phyloP scores from a whole-genome alignment of 495 filamentous ascomycete genomes.

The Penicillium herquei region DNA sequence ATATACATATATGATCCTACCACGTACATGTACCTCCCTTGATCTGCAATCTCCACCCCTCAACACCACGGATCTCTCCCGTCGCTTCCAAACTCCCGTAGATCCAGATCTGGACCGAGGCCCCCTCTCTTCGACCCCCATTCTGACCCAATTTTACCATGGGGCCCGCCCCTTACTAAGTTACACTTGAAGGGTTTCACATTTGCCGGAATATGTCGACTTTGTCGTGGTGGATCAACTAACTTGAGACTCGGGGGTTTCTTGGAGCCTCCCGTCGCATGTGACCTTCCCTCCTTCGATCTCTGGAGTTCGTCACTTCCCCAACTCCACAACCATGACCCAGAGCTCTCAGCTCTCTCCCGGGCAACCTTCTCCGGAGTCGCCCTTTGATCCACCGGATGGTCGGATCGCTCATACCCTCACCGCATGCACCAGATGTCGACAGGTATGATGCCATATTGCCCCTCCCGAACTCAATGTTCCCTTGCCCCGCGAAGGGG shows the following conservation, averaged over 20 bases:
- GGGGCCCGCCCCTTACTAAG: conserved; percentile 9
- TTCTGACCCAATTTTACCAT: conserved; percentile 5
- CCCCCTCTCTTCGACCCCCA: conserved; percentile 1
- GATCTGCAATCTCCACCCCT: background rate
- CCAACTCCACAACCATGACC: conserved; percentile 17
- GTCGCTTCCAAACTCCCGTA: conserved; percentile 25
- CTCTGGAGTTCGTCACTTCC: conserved; percentile 1
- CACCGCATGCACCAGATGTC: conserved; percentile 82
- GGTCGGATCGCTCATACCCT: conserved; percentile 73
- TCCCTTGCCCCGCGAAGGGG: background rate
- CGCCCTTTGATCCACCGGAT: conserved; percentile 33
- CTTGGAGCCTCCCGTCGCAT: conserved; percentile 11
- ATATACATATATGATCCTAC: background rate
- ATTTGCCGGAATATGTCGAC: conserved; percentile 22
- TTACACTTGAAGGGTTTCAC: background rate
- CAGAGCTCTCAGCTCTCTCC: conserved; percentile 13
- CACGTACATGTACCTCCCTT: background rate
- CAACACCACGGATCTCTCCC: conserved; percentile 8
- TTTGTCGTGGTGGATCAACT: conserved; percentile 12
- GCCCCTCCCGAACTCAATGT: background rate
- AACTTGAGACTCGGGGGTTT: background rate
- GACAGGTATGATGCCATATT: conserved; percentile 60
- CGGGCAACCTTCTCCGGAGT: conserved; percentile 26
- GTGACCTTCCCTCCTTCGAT: conserved; percentile 15
- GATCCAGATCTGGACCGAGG: conserved; percentile 31